phyloP scores from a whole-genome alignment of 495 filamentous ascomycete genomes.

The Penicillium steckii region DNA sequence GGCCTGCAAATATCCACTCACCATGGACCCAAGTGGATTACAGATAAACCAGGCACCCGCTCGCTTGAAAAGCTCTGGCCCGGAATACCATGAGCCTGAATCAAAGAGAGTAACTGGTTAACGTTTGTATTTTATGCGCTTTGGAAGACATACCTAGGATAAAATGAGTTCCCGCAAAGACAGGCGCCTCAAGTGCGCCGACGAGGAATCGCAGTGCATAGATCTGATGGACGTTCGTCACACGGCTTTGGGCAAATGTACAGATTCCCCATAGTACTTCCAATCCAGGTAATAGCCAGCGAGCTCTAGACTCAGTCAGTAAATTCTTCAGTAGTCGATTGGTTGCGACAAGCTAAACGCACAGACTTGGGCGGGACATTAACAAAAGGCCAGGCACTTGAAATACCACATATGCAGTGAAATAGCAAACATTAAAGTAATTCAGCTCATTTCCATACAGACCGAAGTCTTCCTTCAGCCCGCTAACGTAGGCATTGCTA shows the following conservation, averaged over 20 bases:
- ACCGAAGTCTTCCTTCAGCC: constrained; percentile 59
- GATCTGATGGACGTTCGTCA: constrained; percentile 30
- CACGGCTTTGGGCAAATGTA: constrained; percentile 37
- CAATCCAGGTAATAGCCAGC: constrained; percentile 34
- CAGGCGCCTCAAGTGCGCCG: constrained; percentile 40
- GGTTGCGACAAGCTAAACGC: neutral
- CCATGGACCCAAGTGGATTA: constrained; percentile 35
- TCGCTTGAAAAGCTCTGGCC: constrained; percentile 39
- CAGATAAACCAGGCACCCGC: constrained; percentile 39
- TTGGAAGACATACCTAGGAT: constrained; percentile 26
- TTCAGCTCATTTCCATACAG: constrained; percentile 56
- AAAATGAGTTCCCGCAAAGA: constrained; percentile 46
- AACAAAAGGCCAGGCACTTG: constrained; percentile 36
- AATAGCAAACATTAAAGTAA: constrained; percentile 42
- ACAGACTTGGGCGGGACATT: constrained; percentile 37
- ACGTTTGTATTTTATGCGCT: neutral
- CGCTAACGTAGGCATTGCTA: constrained; percentile 53
- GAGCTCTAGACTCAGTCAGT: constrained; percentile 21
- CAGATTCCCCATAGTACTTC: constrained; percentile 30
- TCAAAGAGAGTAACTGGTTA: neutral
- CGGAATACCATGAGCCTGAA: constrained; percentile 43
- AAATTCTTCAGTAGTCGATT: neutral
- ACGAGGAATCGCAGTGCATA: constrained; percentile 57
- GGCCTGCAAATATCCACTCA: constrained; percentile 44
- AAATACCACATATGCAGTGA: constrained; percentile 38